These are phyloP conservation scores for Trametes cinnabarina DNA, from an alignment of 768 basidiomycete species.

Conservation along the genomic window DNA sequence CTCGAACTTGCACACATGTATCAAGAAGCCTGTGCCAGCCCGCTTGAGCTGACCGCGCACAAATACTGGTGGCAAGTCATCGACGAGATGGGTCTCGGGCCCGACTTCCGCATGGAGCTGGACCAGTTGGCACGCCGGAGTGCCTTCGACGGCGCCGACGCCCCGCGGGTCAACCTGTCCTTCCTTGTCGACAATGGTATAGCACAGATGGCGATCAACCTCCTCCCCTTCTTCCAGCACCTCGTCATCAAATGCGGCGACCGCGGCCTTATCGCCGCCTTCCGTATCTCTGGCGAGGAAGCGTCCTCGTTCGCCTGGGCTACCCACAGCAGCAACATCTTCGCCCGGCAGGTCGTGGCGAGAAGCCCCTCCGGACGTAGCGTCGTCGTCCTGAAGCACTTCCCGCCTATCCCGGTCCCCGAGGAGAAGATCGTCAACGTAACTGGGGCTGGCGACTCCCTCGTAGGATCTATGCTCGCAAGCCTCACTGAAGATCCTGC, in stretches of 20 bases:
- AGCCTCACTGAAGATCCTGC: conserved; percentile 44
- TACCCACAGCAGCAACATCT: conserved; percentile 44
- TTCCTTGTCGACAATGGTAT: conserved; percentile 71
- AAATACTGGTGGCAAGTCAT: conserved; percentile 63
- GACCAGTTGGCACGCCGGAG: conserved; percentile 52
- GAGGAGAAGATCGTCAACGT: conserved; percentile 54
- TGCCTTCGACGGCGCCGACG: conserved; percentile 40
- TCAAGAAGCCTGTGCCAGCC: conserved; percentile 44
- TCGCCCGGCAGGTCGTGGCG: conserved; percentile 49
- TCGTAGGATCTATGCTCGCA: conserved; percentile 83
- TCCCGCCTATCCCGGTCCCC: conserved; percentile 51
- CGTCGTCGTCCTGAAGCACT: conserved; percentile 68
- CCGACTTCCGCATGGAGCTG: conserved; percentile 64
- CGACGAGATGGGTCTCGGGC: conserved; percentile 62
- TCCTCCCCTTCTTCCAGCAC: conserved; percentile 83
- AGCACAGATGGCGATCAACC: conserved; percentile 74
- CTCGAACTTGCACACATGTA: conserved; percentile 70
- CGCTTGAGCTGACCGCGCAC: conserved; percentile 50
- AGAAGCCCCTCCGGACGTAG: conserved; percentile 44
- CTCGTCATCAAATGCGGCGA: conserved; percentile 85
- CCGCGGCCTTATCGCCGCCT: conserved; percentile 60
- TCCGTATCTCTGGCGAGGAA: conserved; percentile 48
- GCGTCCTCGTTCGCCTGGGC: conserved; percentile 50
- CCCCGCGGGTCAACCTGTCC: conserved; percentile 41
- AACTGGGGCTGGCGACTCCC: conserved; percentile 90